Conservation (phyloP, 2,329 filamentous ascomycete species). For the Blastomyces parvus region DNA sequence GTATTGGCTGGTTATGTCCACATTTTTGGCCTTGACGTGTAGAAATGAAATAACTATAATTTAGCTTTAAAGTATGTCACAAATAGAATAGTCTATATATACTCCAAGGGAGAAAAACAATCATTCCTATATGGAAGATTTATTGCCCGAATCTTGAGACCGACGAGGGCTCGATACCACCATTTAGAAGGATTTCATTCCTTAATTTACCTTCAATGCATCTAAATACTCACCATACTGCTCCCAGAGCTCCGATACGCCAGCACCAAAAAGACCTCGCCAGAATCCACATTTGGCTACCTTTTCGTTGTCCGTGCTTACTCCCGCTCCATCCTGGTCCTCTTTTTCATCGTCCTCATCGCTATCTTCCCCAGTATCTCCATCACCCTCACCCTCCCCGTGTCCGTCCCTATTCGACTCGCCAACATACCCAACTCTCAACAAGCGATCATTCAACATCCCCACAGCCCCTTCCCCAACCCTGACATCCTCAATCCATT, state of each 20-base stretch:
- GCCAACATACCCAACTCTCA: constrained; percentile 29
- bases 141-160: neutral
- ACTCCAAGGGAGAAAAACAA: neutral
- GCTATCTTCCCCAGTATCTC: constrained; percentile 16
- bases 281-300: constrained; percentile 23
- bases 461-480: constrained; percentile 58
- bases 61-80: neutral
- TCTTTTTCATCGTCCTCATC: constrained; percentile 26
- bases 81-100: neutral
- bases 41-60: neutral
- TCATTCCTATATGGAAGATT: neutral
- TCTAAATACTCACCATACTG: constrained; percentile 54
- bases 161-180: neutral
- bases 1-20: too few relatives aligned
- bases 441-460: constrained; percentile 36
- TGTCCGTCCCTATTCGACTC: constrained; percentile 16
- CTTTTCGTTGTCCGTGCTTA: neutral
- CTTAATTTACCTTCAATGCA: constrained; percentile 2
- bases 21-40: neutral
- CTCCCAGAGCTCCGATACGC: constrained; percentile 61
- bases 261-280: constrained; percentile 50
- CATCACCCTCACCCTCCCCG: constrained; percentile 23
- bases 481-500: constrained; percentile 69
- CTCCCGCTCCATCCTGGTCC: constrained; percentile 7
- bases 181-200: neutral